Evolutionary conservation across 75 land plant species (phyloP).

Genomic region (Cupressus sempervirens): DNA sequence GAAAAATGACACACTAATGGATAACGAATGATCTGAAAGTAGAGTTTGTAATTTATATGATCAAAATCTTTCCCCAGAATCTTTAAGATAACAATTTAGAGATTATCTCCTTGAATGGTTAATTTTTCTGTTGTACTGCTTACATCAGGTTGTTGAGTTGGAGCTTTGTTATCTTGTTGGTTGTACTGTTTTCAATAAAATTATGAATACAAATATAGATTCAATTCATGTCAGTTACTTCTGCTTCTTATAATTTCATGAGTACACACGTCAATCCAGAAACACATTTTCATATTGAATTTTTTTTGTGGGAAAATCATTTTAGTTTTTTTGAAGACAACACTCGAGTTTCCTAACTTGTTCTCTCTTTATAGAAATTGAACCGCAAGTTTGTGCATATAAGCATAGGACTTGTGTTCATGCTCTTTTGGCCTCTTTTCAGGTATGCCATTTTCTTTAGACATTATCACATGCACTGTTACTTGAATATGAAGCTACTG

Average conservation of each 20-base stretch:
- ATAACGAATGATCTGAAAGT: too few relatives aligned
- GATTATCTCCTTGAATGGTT: neutral
- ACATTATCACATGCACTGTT: neutral
- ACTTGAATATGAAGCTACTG: neutral
- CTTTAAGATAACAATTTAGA: neutral
- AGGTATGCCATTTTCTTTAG: slow-evolving; percentile 45
- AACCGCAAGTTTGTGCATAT: slow-evolving; percentile 96
- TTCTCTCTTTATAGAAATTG: slow-evolving; percentile 47
- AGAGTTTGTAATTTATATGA: neutral
- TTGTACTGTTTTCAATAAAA: neutral
- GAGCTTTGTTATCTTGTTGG: neutral
- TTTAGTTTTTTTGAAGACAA: neutral
- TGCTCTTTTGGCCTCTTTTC: slow-evolving; percentile 98
- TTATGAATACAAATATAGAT: neutral
- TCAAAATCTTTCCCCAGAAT: neutral
- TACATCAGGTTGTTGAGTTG: neutral
- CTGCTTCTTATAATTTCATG: neutral
- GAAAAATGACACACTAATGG: neutral
- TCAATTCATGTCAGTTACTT: neutral
- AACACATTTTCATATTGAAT: neutral
- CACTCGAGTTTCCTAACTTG: neutral
- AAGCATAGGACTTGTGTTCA: slow-evolving; percentile 75
- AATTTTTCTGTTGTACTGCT: neutral
- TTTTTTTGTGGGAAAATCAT: neutral
- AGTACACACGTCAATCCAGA: neutral